A percentile compares a stretch with the other conserved stretches of the same genome.
phyloP scores from a whole-genome alignment of 140 eudicot genomes.

The Anethum foeniculum region DNA sequence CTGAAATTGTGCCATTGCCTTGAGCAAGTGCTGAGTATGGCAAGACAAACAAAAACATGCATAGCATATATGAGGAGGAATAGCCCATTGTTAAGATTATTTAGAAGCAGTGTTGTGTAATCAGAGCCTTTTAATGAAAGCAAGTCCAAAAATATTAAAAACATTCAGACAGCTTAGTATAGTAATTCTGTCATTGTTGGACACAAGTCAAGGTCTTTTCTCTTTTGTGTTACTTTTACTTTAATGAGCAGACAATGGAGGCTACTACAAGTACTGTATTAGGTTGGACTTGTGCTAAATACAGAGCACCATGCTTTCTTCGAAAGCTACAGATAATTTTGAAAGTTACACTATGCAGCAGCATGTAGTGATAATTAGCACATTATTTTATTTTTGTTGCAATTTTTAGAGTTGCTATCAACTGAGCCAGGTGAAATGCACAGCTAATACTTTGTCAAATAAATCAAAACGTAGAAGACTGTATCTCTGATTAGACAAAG shows the following conservation, averaged over 20 bases:
- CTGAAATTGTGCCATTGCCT: not conserved
- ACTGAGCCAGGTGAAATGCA: too few relatives aligned
- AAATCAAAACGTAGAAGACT: too few relatives aligned
- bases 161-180: not conserved
- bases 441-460: too few relatives aligned
- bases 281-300: not conserved
- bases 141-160: not conserved
- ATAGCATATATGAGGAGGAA: not conserved
- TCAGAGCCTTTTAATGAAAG: not conserved
- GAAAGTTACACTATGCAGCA: too few relatives aligned
- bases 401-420: too few relatives aligned
- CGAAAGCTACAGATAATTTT: not conserved
- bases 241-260: not conserved
- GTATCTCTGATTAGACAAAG: too few relatives aligned
- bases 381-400: too few relatives aligned
- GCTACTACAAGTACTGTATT: not conserved
- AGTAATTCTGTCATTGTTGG: not conserved
- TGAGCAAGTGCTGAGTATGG: slow-evolving; percentile 1
- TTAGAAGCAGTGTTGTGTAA: not conserved
- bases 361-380: too few relatives aligned
- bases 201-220: not conserved
- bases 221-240: not conserved
- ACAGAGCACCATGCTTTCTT: not conserved
- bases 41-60: not conserved
- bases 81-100: not conserved